Percentiles rank a stretch among this genome's conserved stretches.
phyloP scores from a whole-genome alignment of 139 green algal species.

The Spirogloea muscicola region DNA sequence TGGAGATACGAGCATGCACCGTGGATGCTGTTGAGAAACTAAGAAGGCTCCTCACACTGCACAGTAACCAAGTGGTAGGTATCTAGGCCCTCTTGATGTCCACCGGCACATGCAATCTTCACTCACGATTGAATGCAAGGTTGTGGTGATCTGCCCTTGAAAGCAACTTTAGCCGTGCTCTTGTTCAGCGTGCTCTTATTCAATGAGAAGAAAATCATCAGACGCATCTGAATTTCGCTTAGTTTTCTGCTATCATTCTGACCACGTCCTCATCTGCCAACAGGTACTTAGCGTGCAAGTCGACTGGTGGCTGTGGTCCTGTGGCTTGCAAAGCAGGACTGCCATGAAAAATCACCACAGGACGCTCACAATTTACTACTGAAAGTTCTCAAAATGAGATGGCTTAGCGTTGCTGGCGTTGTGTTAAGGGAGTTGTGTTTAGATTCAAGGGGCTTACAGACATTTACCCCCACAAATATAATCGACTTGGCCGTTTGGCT shows the following conservation, averaged over 20 bases:
- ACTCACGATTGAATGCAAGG: background rate
- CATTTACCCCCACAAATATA: no score
- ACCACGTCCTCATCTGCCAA: background rate
- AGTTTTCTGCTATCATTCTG: no score
- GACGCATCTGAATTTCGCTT: background rate
- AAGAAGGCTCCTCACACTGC: background rate
- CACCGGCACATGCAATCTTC: background rate
- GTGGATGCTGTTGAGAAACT: conserved; percentile 36
- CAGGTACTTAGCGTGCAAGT: conserved; percentile 29
- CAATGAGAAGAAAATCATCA: no score
- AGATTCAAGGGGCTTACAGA: no score
- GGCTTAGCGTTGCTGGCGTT: no score
- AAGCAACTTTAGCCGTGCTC: background rate
- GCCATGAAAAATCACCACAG: conserved; percentile 20
- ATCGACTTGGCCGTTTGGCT: no score
- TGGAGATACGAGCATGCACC: conserved; percentile 43
- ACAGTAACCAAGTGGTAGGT: conserved; percentile 2
- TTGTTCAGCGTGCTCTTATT: no score
- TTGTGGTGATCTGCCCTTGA: background rate
- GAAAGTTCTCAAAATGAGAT: no score
- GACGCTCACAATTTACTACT: conserved; percentile 40
- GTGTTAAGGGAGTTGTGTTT: no score
- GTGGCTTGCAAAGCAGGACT: background rate
- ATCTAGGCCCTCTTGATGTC: no score
- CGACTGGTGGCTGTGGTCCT: conserved; percentile 29